phyloP scores from a whole-genome alignment of 345 rosid genomes.

The Pistacia vera region DNA sequence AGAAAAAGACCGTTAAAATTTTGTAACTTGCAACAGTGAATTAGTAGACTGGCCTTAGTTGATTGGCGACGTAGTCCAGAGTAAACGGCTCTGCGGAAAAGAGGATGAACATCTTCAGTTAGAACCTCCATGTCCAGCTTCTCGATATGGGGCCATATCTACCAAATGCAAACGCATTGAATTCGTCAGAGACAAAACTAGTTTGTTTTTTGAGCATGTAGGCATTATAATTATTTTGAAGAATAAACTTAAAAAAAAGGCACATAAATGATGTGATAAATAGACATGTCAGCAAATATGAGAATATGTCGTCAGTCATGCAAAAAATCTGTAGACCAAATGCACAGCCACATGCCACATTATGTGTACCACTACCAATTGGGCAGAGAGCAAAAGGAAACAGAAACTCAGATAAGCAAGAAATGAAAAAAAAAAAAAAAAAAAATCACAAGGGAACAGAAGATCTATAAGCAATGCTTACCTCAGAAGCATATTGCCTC shows the following conservation, averaged over 20 bases:
- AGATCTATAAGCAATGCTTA: constrained; percentile 26
- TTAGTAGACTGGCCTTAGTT: constrained; percentile 23
- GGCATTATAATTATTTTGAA: background rate
- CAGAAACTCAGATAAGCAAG: background rate
- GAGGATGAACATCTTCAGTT: constrained; percentile 71
- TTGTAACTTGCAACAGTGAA: constrained; percentile 14
- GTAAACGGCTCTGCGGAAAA: constrained; percentile 66
- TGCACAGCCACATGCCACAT: background rate
- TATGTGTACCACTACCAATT: background rate
- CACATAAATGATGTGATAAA: background rate
- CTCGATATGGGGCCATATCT: constrained; percentile 91
- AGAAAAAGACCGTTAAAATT: background rate
- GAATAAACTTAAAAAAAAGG: background rate
- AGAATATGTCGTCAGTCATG: background rate
- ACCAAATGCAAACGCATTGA: constrained; percentile 21
- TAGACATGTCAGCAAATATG: background rate
- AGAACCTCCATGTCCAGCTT: constrained; percentile 73
- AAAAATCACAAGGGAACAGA: background rate
- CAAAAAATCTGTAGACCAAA: background rate
- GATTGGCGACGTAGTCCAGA: constrained; percentile 52
- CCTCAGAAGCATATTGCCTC: constrained; percentile 94
- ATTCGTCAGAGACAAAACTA: constrained; percentile 8
- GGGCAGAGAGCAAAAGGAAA: background rate
- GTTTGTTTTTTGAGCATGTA: background rate
- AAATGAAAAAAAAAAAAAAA: background rate